Evolutionary conservation across 2,329 filamentous ascomycete genomes (phyloP), one percentile per base, ranked within the genome.

Genomic region (Aphanocladium album): DNA sequence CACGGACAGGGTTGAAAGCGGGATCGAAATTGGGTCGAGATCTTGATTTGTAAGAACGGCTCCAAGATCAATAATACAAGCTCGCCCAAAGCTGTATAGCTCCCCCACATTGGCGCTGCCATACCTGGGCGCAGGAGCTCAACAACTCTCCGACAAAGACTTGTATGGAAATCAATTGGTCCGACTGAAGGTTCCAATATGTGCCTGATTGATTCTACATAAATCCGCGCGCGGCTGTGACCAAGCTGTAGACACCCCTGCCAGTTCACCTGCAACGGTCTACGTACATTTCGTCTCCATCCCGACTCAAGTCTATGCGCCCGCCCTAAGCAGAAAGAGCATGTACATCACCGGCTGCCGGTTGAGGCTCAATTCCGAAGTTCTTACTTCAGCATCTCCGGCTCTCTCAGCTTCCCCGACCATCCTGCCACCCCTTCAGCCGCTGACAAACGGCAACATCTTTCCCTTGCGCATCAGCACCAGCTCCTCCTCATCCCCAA

Each of bases 401-500:
- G n/a, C n/a, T n/a, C n/a, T n/a, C n/a, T n/a, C n/a, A n/a, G n/a
- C n/a, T n/a, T n/a, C n/a, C n/a, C n/a, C n/a, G n/a, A n/a, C 33
- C 6, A 35, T 12, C 33, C 6, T 35, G 33, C 33, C 33, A 12
- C 12, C 12, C 33, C 33, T 35, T n/a, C 49, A 25, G 17, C 41
- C 41, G 52, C 52, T 21, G 7, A 55, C 51, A 60, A 60, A 45
- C 1, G 69, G 68, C 21, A 80, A 39, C 43, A 71, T 67, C 65
- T 72, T 74, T 1, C 83, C 84, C 57, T 80, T 77, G 73, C 76
- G 81, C 6, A 79, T 81, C 66, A 88, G 69, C 17, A 83, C 73
- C 35, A 86, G 67, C 62, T 79, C 74, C 49, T 73, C 70, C 51
- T 74, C 69, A 6, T 67, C 67, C 3, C 69, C 62, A 33, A 64